phyloP scores from a whole-genome alignment of 768 basidiomycete genomes.

The Termitomyces sp. region DNA sequence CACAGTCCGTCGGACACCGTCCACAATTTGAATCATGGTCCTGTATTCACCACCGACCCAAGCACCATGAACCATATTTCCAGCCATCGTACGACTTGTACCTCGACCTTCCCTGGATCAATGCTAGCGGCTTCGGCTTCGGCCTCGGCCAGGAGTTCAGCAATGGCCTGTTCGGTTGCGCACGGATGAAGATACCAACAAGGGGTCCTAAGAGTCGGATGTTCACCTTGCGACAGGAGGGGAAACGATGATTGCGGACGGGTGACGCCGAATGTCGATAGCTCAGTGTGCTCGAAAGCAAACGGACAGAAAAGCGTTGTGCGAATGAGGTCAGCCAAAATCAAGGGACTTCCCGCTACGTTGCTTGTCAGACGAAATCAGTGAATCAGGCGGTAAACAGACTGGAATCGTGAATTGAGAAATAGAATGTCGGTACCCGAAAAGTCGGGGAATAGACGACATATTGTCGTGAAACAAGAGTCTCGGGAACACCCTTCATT shows the following conservation, averaged over 20 bases:
- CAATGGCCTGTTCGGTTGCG: conserved; percentile 59
- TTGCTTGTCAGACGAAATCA: conserved; percentile 8
- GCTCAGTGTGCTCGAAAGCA: conserved; percentile 35
- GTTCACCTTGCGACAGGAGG: conserved; percentile 81
- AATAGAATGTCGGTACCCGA: conserved; percentile 81
- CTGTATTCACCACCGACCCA: conserved; percentile 55
- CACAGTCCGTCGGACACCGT: neutral
- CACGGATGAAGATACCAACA: conserved; percentile 91
- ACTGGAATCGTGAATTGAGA: conserved; percentile 66
- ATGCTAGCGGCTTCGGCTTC: conserved; percentile 10
- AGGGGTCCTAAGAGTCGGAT: conserved; percentile 67
- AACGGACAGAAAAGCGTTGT: conserved; percentile 56
- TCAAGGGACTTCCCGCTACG: conserved; percentile 61
- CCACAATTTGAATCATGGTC: conserved; percentile 3
- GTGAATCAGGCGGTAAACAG: conserved; percentile 27
- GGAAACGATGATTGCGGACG: conserved; percentile 55
- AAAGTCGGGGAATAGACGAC: conserved; percentile 77
- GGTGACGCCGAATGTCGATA: conserved; percentile 51
- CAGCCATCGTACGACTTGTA: conserved; percentile 41
- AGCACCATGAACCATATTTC: conserved; percentile 79
- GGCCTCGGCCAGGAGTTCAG: conserved; percentile 59
- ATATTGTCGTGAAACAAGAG: conserved; percentile 52
- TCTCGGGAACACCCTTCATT: conserved; percentile 16
- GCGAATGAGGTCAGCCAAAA: conserved; percentile 47
- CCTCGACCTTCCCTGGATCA: neutral